phyloP scores from a whole-genome alignment of 768 basidiomycete genomes.

The Mycena capillaripes region DNA sequence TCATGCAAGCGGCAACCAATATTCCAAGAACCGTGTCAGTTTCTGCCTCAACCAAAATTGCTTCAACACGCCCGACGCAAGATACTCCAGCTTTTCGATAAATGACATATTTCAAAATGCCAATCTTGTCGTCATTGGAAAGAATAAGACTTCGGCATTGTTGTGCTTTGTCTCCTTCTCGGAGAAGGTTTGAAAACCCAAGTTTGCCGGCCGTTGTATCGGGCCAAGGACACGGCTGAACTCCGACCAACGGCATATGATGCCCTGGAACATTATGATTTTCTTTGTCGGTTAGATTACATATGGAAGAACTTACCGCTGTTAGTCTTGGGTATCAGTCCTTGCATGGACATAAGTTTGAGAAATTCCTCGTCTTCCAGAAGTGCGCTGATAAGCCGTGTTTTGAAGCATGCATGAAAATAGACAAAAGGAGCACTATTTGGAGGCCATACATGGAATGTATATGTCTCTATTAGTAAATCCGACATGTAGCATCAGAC shows the following conservation, averaged over 20 bases:
- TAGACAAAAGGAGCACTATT: too few species aligned
- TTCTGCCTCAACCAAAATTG: neutral
- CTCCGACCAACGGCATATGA: neutral
- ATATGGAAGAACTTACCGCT: neutral
- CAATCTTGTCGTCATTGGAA: neutral
- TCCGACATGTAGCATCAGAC: too few species aligned
- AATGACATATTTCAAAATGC: neutral
- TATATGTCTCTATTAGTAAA: too few species aligned
- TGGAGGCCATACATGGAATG: too few species aligned
- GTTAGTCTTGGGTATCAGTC: neutral
- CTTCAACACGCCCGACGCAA: neutral
- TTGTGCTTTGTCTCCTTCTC: neutral
- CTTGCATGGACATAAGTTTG: neutral
- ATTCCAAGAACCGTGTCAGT: neutral
- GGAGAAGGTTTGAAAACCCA: neutral
- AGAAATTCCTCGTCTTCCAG: neutral
- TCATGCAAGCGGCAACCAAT: neutral
- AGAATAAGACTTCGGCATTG: neutral
- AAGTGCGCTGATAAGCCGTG: too few species aligned
- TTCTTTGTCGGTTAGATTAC: neutral
- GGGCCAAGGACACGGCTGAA: neutral
- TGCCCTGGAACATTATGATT: neutral
- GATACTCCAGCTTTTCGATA: neutral
- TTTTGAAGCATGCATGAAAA: too few species aligned
- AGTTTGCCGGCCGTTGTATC: neutral